Evolutionary conservation across 139 green algal species (phyloP).

Genomic region (Gonium pectorale): DNA sequence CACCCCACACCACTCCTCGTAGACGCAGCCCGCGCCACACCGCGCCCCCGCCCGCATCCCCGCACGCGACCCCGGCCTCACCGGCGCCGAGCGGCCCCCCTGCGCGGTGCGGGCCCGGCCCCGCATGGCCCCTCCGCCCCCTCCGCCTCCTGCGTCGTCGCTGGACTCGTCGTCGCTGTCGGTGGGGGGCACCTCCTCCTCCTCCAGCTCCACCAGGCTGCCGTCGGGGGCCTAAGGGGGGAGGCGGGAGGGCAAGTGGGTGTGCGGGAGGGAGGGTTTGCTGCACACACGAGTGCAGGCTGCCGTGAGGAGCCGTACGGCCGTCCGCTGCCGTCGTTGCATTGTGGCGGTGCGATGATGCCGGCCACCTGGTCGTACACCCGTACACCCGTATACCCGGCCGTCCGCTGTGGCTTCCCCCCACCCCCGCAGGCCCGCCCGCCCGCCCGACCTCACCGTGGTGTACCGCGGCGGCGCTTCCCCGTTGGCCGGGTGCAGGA

Average conservation of each 20-base stretch:
- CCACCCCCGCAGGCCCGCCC: not conserved
- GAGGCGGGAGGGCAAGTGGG: no score
- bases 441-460: not conserved
- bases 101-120: not conserved
- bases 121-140: not conserved
- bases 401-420: not conserved
- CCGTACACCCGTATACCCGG: no score
- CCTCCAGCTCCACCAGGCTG: constrained; percentile 47
- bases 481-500: constrained; percentile 51
- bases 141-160: constrained; percentile 6
- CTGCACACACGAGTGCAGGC: no score
- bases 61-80: no score
- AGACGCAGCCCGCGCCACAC: no score
- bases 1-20: no score
- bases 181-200: constrained; percentile 51
- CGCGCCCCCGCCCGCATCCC: no score
- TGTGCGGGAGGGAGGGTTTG: no score
- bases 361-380: no score
- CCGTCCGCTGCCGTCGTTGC: no score
- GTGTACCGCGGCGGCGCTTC: constrained; percentile 37
- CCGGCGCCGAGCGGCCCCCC: not conserved
- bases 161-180: constrained; percentile 66
- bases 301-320: no score
- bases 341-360: no score
- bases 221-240: constrained; percentile 46